Evolutionary conservation across 441 rosid species (phyloP).

Genomic region (Hura crepitans): DNA sequence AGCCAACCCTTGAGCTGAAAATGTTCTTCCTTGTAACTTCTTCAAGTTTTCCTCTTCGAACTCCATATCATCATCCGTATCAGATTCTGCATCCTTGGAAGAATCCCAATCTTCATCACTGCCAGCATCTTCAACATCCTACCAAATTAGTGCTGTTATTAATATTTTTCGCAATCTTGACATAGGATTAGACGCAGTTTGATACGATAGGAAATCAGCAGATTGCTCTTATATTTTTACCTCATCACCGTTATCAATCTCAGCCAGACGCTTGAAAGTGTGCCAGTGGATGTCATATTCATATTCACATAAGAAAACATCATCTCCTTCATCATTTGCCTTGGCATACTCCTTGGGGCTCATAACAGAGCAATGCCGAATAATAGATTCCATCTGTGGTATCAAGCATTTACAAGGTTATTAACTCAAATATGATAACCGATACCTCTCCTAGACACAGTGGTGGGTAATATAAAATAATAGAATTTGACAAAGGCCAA

Average conservation of each 20-base stretch:
- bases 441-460: constrained; percentile 6
- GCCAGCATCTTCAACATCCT: constrained; percentile 58
- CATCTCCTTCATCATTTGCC: constrained; percentile 79
- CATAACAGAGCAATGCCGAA: constrained; percentile 77
- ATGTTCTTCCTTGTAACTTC: constrained; percentile 38
- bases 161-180: constrained; percentile 9
- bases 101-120: constrained; percentile 71
- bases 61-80: constrained; percentile 62
- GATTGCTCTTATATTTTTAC: constrained; percentile 27
- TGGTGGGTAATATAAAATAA: not conserved
- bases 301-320: constrained; percentile 84
- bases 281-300: constrained; percentile 91
- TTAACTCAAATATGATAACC: constrained; percentile 1
- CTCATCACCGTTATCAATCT: constrained; percentile 51
- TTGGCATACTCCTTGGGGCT: constrained; percentile 67
- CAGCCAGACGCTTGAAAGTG: constrained; percentile 82
- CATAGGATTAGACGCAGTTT: constrained; percentile 12
- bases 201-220: not conserved
- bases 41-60: constrained; percentile 44
- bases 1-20: constrained; percentile 42
- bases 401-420: constrained; percentile 17
- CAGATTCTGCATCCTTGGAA: constrained; percentile 41
- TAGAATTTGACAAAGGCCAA: not conserved
- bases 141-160: constrained; percentile 10
- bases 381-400: constrained; percentile 68